Conservation (phyloP, 2,329 filamentous ascomycete species). For the Xylariales sp. region DNA sequence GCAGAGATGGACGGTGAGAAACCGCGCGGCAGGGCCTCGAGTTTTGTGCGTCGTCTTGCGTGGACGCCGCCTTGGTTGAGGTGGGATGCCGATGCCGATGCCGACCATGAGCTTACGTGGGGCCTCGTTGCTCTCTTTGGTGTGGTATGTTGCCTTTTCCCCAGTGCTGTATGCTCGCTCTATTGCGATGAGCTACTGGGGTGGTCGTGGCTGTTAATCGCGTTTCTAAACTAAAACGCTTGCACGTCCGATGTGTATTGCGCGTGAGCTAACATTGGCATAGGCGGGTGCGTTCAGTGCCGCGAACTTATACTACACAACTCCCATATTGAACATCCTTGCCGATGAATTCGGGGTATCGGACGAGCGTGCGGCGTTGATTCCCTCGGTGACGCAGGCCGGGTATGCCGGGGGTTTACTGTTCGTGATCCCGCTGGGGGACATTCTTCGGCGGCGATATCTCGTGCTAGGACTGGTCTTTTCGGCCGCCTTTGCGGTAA, state of each 20-base stretch:
- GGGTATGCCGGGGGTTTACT: slow-evolving; percentile 81
- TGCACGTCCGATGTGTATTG: neutral
- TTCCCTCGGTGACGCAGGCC: slow-evolving; percentile 82
- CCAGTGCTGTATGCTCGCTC: neutral
- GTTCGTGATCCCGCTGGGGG: slow-evolving; percentile 80
- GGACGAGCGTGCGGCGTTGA: slow-evolving; percentile 73
- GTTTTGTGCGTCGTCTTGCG: slow-evolving; percentile 23
- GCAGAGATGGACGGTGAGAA: neutral
- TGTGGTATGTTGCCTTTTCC: slow-evolving; percentile 48
- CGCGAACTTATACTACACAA: slow-evolving; percentile 84
- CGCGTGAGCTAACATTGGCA: neutral
- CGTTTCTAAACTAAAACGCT: neutral
- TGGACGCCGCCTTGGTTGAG: slow-evolving; percentile 46
- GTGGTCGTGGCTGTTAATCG: too few relatives aligned
- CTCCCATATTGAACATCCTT: slow-evolving; percentile 81
- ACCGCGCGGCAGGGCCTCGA: neutral
- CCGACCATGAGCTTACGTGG: slow-evolving; percentile 46
- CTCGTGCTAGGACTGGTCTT: slow-evolving; percentile 76
- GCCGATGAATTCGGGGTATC: slow-evolving; percentile 76
- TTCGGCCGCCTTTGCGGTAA: slow-evolving; percentile 74
- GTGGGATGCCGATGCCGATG: slow-evolving; percentile 40
- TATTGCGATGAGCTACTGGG: too few relatives aligned
- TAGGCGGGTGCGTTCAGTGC: slow-evolving; percentile 74
- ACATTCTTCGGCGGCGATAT: slow-evolving; percentile 73
- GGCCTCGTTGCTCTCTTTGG: slow-evolving; percentile 47